These are phyloP conservation scores for Penicillium brasilianum DNA, from an alignment of 2,329 filamentous ascomycete genomes.

Conservation along the genomic window DNA sequence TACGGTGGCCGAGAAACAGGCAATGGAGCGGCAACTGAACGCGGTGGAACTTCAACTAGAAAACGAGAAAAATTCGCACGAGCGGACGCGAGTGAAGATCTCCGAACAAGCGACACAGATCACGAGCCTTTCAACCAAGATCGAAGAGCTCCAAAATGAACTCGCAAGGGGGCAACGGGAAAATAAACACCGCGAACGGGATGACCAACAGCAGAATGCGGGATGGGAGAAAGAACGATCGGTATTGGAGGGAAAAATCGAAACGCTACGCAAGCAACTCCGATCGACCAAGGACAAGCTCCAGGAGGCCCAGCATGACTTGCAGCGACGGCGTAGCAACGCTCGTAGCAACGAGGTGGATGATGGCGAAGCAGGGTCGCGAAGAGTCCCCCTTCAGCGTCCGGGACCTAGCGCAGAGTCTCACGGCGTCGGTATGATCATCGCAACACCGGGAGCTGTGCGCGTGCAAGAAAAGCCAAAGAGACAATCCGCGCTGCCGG, in stretches of 20 bases:
- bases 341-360: slow-evolving; percentile 35
- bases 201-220: slow-evolving; percentile 60
- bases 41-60: slow-evolving; percentile 81
- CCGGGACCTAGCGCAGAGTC: slow-evolving; percentile 37
- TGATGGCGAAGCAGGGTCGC: slow-evolving; percentile 44
- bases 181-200: slow-evolving; percentile 53
- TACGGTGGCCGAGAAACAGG: slow-evolving; percentile 76
- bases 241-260: slow-evolving; percentile 72
- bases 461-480: slow-evolving; percentile 61
- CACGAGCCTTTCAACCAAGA: slow-evolving; percentile 45
- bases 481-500: slow-evolving; percentile 64
- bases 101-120: slow-evolving; percentile 48
- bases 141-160: slow-evolving; percentile 57
- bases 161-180: slow-evolving; percentile 58
- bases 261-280: slow-evolving; percentile 71
- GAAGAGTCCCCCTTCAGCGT: slow-evolving; percentile 44
- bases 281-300: slow-evolving; percentile 73
- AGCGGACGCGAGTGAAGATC: slow-evolving; percentile 57
- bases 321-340: slow-evolving; percentile 49
- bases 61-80: slow-evolving; percentile 74
- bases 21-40: slow-evolving; percentile 76
- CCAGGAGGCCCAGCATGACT: slow-evolving; percentile 64
- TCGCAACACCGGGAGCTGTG: slow-evolving; percentile 58
- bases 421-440: slow-evolving; percentile 52
- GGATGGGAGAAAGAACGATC: slow-evolving; percentile 68